A percentile compares a stretch with the other conserved stretches of the same genome.
These are phyloP conservation scores for Sclerotinia trifoliorum DNA, from an alignment of 2,329 filamentous ascomycete species.

Conservation along the genomic window DNA sequence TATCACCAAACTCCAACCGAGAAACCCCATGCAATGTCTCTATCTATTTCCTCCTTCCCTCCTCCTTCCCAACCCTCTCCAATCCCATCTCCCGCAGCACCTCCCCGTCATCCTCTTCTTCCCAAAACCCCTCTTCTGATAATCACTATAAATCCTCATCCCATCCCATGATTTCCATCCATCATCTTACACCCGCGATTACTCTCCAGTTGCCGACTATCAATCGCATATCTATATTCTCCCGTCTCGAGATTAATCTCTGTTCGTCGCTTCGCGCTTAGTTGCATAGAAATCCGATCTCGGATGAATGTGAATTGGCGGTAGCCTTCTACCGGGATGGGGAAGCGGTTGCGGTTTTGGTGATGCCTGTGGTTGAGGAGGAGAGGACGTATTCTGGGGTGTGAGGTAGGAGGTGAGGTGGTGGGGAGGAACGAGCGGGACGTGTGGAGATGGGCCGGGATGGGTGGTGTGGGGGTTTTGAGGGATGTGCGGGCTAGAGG, in stretches of 20 bases:
- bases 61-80: neutral
- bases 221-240: neutral
- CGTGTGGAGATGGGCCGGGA: neutral
- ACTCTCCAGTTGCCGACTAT: neutral
- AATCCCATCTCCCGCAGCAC: too few species aligned
- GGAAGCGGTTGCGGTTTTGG: neutral
- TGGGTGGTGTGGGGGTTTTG: too few species aligned
- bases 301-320: neutral
- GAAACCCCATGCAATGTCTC: neutral
- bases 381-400: neutral
- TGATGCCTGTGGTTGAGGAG: neutral
- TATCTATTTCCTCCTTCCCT: neutral
- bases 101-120: neutral
- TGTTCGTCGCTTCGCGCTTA: neutral
- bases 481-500: too few species aligned
- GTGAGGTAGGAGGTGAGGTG: neutral
- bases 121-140: neutral
- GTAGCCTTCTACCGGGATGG: neutral
- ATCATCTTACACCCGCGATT: neutral
- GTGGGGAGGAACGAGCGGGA: neutral
- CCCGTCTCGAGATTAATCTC: neutral
- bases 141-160: neutral
- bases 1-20: neutral
- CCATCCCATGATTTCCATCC: neutral
- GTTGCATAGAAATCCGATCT: neutral